A percentile compares a stretch with the other conserved stretches of the same genome.
Conservation (phyloP, 2,329 filamentous ascomycete genomes). For the Colletotrichum endophyticum region DNA sequence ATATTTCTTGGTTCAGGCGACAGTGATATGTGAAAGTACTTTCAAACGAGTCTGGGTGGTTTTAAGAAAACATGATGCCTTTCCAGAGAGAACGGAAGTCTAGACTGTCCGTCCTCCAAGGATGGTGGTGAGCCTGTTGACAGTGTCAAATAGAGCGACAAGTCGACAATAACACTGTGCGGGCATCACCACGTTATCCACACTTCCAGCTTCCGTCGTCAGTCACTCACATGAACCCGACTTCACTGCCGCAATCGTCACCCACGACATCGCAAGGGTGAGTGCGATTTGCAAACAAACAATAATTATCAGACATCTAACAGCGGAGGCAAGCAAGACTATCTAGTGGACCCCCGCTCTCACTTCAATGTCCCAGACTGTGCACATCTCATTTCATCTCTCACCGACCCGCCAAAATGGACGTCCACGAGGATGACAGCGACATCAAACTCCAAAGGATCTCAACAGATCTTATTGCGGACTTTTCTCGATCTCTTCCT, state of each 20-base stretch:
- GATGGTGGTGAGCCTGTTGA: not conserved
- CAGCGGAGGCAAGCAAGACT: not conserved
- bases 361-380: not conserved
- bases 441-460: constrained; percentile 68
- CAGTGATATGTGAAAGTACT: too few relatives aligned
- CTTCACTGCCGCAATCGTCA: not conserved
- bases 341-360: not conserved
- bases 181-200: not conserved
- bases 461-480: constrained; percentile 62
- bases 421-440: constrained; percentile 62
- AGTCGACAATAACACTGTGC: not conserved
- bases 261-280: not conserved
- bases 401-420: constrained; percentile 49
- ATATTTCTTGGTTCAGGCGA: too few relatives aligned
- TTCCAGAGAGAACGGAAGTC: not conserved
- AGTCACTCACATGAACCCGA: not conserved
- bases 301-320: not conserved
- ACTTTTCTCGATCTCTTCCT: constrained; percentile 59
- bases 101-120: not conserved
- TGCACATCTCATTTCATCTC: not conserved
- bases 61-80: not conserved
- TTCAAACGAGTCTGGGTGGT: not conserved
- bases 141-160: not conserved
- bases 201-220: not conserved
- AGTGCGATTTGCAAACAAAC: not conserved